These are phyloP conservation scores for Rhododendron griersonianum DNA, from an alignment of 148 eudicot species.

Conservation along the genomic window DNA sequence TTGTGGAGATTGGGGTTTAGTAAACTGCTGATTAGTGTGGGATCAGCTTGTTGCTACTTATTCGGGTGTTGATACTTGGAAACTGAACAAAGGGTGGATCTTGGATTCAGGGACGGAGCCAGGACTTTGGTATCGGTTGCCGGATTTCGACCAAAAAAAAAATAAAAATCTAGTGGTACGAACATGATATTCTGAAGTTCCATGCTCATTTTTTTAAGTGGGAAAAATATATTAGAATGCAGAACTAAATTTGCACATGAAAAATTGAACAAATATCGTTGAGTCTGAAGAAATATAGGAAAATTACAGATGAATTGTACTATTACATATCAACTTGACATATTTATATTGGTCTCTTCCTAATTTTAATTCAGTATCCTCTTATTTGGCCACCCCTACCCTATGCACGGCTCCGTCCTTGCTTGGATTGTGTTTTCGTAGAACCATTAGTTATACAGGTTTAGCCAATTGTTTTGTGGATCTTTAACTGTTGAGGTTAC, in stretches of 20 bases:
- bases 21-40: not conserved
- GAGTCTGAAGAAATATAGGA: not conserved
- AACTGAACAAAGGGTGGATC: not conserved
- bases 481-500: not conserved
- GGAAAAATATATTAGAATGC: not conserved
- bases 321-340: not conserved
- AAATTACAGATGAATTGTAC: not conserved
- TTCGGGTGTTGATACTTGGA: not conserved
- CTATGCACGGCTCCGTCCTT: not conserved
- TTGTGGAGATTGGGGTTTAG: not conserved
- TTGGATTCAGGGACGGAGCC: not conserved
- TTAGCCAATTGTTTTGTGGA: not conserved
- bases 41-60: not conserved
- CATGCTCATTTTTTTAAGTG: not conserved
- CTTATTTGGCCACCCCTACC: not conserved
- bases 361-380: too few species aligned
- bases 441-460: not conserved
- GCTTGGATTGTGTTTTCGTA: not conserved
- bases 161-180: not conserved
- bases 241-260: not conserved
- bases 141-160: not conserved
- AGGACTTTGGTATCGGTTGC: not conserved
- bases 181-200: not conserved
- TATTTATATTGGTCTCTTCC: not conserved
- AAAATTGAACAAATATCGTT: not conserved